A percentile compares a stretch with the other conserved stretches of the same genome.
These are phyloP conservation scores for Thraustochytrium striatum DNA, from an alignment of 352 stramenopile genomes.

Conservation along the genomic window DNA sequence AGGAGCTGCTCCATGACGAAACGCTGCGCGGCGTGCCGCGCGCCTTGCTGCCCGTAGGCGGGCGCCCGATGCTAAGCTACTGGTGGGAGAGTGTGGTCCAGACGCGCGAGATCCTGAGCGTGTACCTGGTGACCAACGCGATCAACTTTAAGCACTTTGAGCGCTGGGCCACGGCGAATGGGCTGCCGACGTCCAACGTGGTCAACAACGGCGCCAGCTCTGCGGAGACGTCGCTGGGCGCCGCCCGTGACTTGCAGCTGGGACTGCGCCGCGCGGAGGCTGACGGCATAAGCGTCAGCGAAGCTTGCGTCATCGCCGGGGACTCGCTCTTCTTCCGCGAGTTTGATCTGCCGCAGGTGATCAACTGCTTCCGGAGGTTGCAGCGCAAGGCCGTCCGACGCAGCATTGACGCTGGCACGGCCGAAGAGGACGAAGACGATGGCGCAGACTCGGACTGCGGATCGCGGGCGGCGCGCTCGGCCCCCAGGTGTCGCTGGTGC, in stretches of 20 bases:
- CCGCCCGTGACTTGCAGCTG: conserved; percentile 48
- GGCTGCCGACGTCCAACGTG: conserved; percentile 42
- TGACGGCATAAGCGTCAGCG: neutral
- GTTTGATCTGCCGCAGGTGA: conserved; percentile 50
- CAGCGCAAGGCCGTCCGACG: neutral
- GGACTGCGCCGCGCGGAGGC: conserved; percentile 14
- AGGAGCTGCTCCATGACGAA: conserved; percentile 43
- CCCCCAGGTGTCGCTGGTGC: conserved; percentile 8
- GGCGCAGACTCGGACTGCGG: neutral
- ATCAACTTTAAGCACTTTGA: conserved; percentile 53
- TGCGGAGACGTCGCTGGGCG: conserved; percentile 19
- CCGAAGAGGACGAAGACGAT: neutral
- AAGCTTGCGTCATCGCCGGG: conserved; percentile 51
- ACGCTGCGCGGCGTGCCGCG: conserved; percentile 44
- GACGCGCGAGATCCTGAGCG: conserved; percentile 48
- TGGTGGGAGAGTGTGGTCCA: conserved; percentile 49
- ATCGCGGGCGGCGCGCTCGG: neutral
- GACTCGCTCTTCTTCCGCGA: conserved; percentile 53
- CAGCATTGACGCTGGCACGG: neutral
- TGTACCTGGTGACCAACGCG: conserved; percentile 51
- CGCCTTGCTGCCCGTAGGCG: conserved; percentile 50
- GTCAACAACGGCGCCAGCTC: conserved; percentile 51
- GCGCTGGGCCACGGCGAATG: conserved; percentile 51
- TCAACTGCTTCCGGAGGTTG: conserved; percentile 21
- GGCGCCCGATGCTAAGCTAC: conserved; percentile 46